Evolutionary conservation across 2,329 filamentous ascomycete species (phyloP).

Genomic region (Aspergillaceae sp.): DNA sequence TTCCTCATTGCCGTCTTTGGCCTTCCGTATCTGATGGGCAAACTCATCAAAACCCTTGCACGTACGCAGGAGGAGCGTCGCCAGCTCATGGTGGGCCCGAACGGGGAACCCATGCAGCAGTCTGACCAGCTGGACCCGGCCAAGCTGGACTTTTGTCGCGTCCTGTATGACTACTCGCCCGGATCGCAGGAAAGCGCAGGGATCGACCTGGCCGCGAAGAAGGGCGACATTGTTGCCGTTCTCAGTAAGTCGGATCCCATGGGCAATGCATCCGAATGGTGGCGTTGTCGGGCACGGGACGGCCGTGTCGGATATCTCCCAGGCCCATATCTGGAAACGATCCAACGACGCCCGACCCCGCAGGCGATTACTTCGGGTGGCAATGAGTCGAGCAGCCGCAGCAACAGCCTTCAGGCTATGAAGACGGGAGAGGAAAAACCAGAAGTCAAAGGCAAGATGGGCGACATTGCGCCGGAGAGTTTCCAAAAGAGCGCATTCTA

Average conservation of each 20-base stretch:
- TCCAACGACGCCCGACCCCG: conserved; percentile 47
- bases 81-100: conserved; percentile 46
- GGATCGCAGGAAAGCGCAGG: conserved; percentile 56
- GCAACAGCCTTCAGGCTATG: conserved; percentile 45
- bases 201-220: conserved; percentile 84
- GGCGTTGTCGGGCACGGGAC: conserved; percentile 85
- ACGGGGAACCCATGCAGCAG: conserved; percentile 30
- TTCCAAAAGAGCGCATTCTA: conserved; percentile 65
- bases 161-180: conserved; percentile 88
- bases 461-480: conserved; percentile 58
- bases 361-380: conserved; percentile 36
- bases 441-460: conserved; percentile 49
- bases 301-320: conserved; percentile 88
- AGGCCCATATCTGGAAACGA: conserved; percentile 74
- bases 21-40: conserved; percentile 92
- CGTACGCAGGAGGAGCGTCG: conserved; percentile 65
- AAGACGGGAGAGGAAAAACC: conserved; percentile 36
- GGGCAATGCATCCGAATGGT: conserved; percentile 92
- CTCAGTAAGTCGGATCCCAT: conserved; percentile 86
- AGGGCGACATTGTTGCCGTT: conserved; percentile 91
- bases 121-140: conserved; percentile 62
- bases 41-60: conserved; percentile 79
- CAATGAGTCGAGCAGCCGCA: conserved; percentile 37
- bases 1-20: conserved; percentile 93
- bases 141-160: conserved; percentile 93